Evolutionary conservation across 2,329 filamentous ascomycete genomes (phyloP), one percentile per base, ranked within the genome.

Genomic region (Verticillium longisporum): DNA sequence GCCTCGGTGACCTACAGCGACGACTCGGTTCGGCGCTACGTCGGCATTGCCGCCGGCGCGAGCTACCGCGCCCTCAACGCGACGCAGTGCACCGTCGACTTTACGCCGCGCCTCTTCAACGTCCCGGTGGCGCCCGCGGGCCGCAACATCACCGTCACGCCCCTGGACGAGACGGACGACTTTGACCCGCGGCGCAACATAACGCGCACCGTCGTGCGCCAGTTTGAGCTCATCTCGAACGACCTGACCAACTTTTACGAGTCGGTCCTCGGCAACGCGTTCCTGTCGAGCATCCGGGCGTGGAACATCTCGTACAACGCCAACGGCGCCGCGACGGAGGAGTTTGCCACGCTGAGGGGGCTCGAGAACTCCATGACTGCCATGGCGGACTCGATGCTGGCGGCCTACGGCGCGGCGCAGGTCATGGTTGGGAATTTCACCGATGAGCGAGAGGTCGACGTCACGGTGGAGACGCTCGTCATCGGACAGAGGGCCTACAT

Each of bases 161-260:
- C 68, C 10, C 38, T 57, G 4, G 32, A 33, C 2, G 69, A 71
- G 60, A 69, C 57, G 14, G 58, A 50, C 9, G 60, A 65, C 38
- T 55, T 72, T 60, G 67, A 72, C 7, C 69, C 71, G 0, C 59
- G 68, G 45, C 65, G 71, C 32, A 72, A 71, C 63, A 60, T 73
- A 11, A 71, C 71, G 2, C 61, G 62, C 33, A 69, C 69, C 0
- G 57, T 69, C 0, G 66, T 74, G 4, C 69, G 71, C 3, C 69
- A 74, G 53, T 71, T 75, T 54, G 68, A 73, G 60, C 63, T 72
- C n/a, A 69, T 74, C 21, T 69, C 73, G 5, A 75, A 74, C 56
- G 72, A 74, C 61, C 65, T 73, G 61, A 75, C 70, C 2, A 76
- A 71, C 50, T 56, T 76, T 1, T 73, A 74, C 63, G 68, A 71